Evolutionary conservation across 2,329 filamentous ascomycete genomes (phyloP), one percentile per base, ranked within the genome.

Genomic region (Colletotrichum lentis): DNA sequence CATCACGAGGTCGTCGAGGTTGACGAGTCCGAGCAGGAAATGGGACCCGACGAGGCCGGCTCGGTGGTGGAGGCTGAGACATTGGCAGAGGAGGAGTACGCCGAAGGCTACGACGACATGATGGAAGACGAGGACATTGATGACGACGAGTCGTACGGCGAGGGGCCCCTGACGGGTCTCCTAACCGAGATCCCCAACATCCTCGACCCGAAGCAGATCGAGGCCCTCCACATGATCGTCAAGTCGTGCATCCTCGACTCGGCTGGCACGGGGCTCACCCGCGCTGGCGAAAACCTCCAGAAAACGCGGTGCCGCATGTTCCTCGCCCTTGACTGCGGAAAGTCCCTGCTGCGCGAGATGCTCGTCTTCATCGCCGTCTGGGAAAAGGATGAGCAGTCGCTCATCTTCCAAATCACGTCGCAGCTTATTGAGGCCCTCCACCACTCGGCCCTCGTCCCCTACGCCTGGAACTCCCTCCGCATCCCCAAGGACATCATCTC

Each of bases 401-500:
- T 97, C 44, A 97, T 97, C 75, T 97, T 97, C 82, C 95, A 97
- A 77, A 93, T 97, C 77, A 97, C 96, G 78, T 91, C 94, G 52
- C 94, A 97, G 78, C 97, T 98, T 69, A 93, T 97, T 80, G 93
- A 97, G 76, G 93, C 95, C 0, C 92, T 97, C 54, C 89, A 97
- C 58, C 91, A 94, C 72, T 96, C 93, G 71, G 93, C 93, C 1
- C 83, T 98, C 35, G 90, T 97, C 77, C 94, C 94, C 0, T 96
- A 96, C 76, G 92, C 94, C 3, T 98, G 96, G 85, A 93, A 95
- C 71, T 92, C 93, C 39, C 90, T 98, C 73, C 87, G 93, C 55
- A 96, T 97, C 71, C 91, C 93, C 11, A 97, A 97, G 78, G 95
- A 97, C 75, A 97, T 97, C 69, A 96, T 97, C 60, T 97, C 94